phyloP scores from a whole-genome alignment of 257 asterid genomes.

The Solanum arcanum region DNA sequence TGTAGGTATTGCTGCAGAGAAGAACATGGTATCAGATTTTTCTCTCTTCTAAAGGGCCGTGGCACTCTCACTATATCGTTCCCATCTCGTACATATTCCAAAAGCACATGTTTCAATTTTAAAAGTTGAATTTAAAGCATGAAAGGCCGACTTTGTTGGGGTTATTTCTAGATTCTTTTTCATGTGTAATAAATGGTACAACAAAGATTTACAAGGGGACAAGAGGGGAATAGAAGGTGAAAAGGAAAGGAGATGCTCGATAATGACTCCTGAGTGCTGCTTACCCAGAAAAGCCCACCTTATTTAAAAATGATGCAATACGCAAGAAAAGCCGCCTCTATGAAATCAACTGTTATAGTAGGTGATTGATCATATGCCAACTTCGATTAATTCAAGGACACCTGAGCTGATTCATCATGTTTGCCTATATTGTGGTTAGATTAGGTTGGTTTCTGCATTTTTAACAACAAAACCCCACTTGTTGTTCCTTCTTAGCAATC shows the following conservation, averaged over 20 bases:
- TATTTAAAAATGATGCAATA: background rate
- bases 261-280: too few relatives aligned
- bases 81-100: background rate
- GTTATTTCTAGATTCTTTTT: too few relatives aligned
- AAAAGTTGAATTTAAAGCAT: too few relatives aligned
- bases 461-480: background rate
- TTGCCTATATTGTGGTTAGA: background rate
- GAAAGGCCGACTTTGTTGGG: too few relatives aligned
- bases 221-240: too few relatives aligned
- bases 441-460: background rate
- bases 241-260: too few relatives aligned
- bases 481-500: background rate
- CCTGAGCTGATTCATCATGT: background rate
- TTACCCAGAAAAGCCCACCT: background rate
- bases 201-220: too few relatives aligned
- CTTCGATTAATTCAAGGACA: background rate
- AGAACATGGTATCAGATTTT: background rate
- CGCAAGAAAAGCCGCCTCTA: background rate
- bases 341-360: background rate
- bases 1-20: background rate
- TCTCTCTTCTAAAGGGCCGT: background rate
- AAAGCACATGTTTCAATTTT: too few relatives aligned
- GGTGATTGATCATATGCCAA: background rate
- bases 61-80: background rate
- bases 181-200: too few relatives aligned